These are phyloP conservation scores for Phytophthora idaei DNA, from an alignment of 352 stramenopile genomes.

Conservation along the genomic window DNA sequence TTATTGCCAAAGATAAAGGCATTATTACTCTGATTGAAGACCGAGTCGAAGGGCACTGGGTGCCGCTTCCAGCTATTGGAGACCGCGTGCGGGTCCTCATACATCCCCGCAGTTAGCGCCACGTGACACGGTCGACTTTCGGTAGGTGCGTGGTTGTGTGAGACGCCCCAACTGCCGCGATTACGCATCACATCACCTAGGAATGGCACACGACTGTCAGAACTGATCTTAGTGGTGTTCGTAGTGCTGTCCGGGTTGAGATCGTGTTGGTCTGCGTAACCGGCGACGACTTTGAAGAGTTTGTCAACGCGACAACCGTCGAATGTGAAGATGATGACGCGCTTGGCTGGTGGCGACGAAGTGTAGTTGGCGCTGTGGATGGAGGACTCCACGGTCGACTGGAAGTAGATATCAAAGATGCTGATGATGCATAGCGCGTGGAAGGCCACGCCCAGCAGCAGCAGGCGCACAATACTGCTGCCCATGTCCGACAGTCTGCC, in stretches of 20 bases:
- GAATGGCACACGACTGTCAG: constrained; percentile 57
- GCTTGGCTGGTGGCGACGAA: constrained; percentile 51
- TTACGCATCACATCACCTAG: constrained; percentile 66
- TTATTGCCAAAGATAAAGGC: constrained; percentile 81
- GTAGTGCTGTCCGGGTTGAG: constrained; percentile 13
- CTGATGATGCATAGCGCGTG: constrained; percentile 81
- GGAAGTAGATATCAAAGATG: constrained; percentile 91
- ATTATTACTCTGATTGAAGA: constrained; percentile 81
- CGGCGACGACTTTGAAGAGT: constrained; percentile 70
- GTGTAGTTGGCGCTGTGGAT: constrained; percentile 54
- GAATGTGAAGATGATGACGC: constrained; percentile 78
- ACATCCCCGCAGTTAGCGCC: constrained; percentile 86
- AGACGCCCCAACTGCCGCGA: constrained; percentile 80
- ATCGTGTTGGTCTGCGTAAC: constrained; percentile 19
- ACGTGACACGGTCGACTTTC: constrained; percentile 84
- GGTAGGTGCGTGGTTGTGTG: constrained; percentile 84
- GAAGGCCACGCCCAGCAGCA: constrained; percentile 79
- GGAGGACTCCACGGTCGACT: constrained; percentile 68
- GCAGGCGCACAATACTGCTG: constrained; percentile 35
- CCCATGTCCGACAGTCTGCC: background rate
- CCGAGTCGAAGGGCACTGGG: constrained; percentile 83
- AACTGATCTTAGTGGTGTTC: background rate
- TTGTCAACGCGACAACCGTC: constrained; percentile 86
- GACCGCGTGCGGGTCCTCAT: constrained; percentile 85
- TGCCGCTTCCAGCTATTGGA: constrained; percentile 84